Base-by-base conservation (phyloP, 371 early-diverging fungal species). In the Syncephalis plumigaleata region DNA sequence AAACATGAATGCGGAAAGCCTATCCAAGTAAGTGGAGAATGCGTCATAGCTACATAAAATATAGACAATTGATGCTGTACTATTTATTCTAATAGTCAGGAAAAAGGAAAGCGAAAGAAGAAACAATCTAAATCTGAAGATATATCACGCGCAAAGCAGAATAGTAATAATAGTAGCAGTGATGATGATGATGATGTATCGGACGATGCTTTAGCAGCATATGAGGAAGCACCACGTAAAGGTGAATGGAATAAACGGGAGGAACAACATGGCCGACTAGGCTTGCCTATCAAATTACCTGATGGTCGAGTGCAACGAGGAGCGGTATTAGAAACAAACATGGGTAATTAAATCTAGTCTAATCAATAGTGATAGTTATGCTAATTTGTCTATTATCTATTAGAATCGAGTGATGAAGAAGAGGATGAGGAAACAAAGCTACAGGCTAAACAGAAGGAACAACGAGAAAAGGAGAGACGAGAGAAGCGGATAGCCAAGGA, bases 251-350 rank as follows among this genome's bases (percentile, higher is more conserved):
- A 55, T 57, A 36, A 68, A 68, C 47, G 74, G 79, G 79, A 57
- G 62, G 21, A 51, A 59, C 17, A 70, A 72, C 46, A 67, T 66
- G 31, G 61, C 61, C 53, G 67, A 60, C 5, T 67, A 70, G 36
- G n/a, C n/a, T 53, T 79, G 44, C 79, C 79, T 7, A 76, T 79
- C 57, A 79, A 79, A 43, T 56, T 76, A 45, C 68, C 77, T 0
- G 65, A 71, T 53, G 79, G 79, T 49, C 60, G 60, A 26, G 52
- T 65, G 20, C 52, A 42, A 16, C 45, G 23, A 45, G 4, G 2
- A 27, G 0, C 45, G 23, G 27, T 20, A 13, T 45, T 11, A 23
- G 27, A 9, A 45, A 13, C 22, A 23, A 1, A 16, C 16, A 25
- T 11, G 16, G 17, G 26, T 13, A 1, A 52, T 31, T 58, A 56